A percentile compares a stretch with the other conserved stretches of the same genome.
Conservation (phyloP, 129 eudicot genomes). For the Pseudognaphalium luteoalbum region DNA sequence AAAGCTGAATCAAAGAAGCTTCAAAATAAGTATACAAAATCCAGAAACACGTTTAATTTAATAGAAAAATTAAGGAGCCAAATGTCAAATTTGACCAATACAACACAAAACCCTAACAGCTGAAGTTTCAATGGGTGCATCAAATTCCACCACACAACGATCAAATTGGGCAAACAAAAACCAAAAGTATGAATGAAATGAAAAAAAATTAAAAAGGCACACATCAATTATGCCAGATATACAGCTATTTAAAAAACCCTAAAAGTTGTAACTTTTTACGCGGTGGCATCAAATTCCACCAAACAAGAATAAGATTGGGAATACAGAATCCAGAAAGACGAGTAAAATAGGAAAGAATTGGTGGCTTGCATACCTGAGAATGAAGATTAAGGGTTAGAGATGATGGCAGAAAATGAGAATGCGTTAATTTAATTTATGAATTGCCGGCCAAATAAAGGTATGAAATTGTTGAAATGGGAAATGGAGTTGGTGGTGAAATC, state of each 20-base stretch:
- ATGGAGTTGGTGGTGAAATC: conserved; percentile 1
- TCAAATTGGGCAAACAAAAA: neutral
- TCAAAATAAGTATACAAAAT: too few relatives aligned
- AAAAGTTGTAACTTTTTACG: conserved; percentile 1
- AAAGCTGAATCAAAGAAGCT: neutral
- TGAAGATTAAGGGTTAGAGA: neutral
- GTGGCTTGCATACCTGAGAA: neutral
- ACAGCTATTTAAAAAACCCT: conserved; percentile 1
- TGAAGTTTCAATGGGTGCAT: neutral
- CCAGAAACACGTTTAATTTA: too few relatives aligned
- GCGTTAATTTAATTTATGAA: neutral
- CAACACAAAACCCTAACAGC: too few relatives aligned
- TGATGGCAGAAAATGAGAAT: neutral
- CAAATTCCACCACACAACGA: neutral
- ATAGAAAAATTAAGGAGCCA: neutral
- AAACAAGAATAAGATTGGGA: conserved; percentile 1
- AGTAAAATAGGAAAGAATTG: neutral
- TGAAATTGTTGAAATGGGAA: neutral
- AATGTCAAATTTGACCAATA: neutral
- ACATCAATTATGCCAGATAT: conserved; percentile 2
- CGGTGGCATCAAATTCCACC: neutral
- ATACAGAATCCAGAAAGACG: neutral
- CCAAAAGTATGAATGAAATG: neutral
- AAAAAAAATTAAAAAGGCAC: neutral
- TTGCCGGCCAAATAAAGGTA: neutral